These are phyloP conservation scores for Suillus discolor DNA, from an alignment of 768 basidiomycete genomes.

Conservation along the genomic window DNA sequence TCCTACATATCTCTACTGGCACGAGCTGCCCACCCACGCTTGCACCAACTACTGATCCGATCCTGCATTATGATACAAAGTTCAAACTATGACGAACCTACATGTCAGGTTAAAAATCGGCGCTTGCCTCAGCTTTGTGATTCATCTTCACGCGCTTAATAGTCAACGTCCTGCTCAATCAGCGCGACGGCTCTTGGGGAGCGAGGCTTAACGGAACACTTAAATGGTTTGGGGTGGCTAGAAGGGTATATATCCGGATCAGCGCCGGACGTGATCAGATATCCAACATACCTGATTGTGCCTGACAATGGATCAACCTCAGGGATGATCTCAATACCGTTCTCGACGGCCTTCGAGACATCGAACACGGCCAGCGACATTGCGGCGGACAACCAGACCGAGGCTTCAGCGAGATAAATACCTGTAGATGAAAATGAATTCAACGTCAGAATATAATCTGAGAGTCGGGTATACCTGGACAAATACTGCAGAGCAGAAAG, in stretches of 20 bases:
- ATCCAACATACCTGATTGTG: slow-evolving; percentile 49
- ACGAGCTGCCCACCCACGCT: too few relatives aligned
- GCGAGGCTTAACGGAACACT: too few relatives aligned
- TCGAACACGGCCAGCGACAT: slow-evolving; percentile 46
- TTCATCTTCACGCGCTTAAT: too few relatives aligned
- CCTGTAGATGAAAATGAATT: slow-evolving; percentile 31
- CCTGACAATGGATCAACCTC: slow-evolving; percentile 53
- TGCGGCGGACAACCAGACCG: slow-evolving; percentile 39
- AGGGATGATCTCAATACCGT: slow-evolving; percentile 46
- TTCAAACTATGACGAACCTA: too few relatives aligned
- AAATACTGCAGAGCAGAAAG: slow-evolving; percentile 9
- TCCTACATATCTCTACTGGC: too few relatives aligned
- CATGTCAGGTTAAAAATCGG: too few relatives aligned
- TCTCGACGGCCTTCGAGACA: slow-evolving; percentile 39
- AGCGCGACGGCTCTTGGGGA: too few relatives aligned
- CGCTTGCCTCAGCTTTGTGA: too few relatives aligned
- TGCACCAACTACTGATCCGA: too few relatives aligned
- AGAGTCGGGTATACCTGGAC: slow-evolving; percentile 8
- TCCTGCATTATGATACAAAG: too few relatives aligned
- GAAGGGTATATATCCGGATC: slow-evolving; percentile 25
- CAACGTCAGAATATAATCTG: slow-evolving; percentile 1
- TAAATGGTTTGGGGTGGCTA: too few relatives aligned
- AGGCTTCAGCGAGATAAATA: slow-evolving; percentile 46
- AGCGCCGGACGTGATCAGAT: not conserved
- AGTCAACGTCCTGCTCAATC: too few relatives aligned